Evolutionary conservation across 2,329 filamentous ascomycete species (phyloP).

Genomic region (Sporothrix luriei): DNA sequence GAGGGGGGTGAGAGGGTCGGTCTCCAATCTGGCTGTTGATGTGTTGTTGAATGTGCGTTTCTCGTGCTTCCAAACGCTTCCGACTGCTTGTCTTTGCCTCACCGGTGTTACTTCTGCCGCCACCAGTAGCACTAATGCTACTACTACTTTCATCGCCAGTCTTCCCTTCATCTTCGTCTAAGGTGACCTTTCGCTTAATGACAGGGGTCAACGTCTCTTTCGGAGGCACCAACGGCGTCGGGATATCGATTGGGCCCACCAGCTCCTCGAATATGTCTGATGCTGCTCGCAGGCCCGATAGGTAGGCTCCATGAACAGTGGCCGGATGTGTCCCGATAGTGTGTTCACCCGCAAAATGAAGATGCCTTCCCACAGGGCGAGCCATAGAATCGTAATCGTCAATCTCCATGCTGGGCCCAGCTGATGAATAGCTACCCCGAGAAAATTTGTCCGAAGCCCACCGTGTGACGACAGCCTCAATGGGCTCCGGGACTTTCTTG

Average conservation of each 20-base stretch:
- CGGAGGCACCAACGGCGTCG: slow-evolving; percentile 71
- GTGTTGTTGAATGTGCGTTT: slow-evolving; percentile 56
- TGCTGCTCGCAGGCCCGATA: slow-evolving; percentile 88
- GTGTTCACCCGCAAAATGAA: slow-evolving; percentile 95
- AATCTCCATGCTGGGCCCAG: slow-evolving; percentile 76
- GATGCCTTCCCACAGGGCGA: slow-evolving; percentile 70
- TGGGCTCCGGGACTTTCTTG: slow-evolving; percentile 68
- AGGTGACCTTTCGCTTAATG: slow-evolving; percentile 57
- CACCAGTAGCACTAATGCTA: slow-evolving; percentile 39
- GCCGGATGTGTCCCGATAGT: slow-evolving; percentile 95
- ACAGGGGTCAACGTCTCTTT: slow-evolving; percentile 51
- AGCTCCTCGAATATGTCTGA: slow-evolving; percentile 80
- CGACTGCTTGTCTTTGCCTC: slow-evolving; percentile 43
- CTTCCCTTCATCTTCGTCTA: slow-evolving; percentile 32
- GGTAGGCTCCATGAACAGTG: slow-evolving; percentile 93
- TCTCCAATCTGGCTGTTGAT: slow-evolving; percentile 67
- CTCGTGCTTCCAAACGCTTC: slow-evolving; percentile 59
- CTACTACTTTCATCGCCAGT: slow-evolving; percentile 27
- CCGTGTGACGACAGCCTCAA: slow-evolving; percentile 85
- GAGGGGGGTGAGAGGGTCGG: slow-evolving; percentile 69
- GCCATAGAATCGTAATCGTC: slow-evolving; percentile 96
- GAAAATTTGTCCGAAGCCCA: slow-evolving; percentile 92
- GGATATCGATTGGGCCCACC: slow-evolving; percentile 77
- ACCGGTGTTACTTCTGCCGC: slow-evolving; percentile 45
- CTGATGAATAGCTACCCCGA: slow-evolving; percentile 93